Evolutionary conservation across 768 basidiomycete species (phyloP), one percentile per base, ranked within the genome.

Genomic region (Leccinum fibrillosum): DNA sequence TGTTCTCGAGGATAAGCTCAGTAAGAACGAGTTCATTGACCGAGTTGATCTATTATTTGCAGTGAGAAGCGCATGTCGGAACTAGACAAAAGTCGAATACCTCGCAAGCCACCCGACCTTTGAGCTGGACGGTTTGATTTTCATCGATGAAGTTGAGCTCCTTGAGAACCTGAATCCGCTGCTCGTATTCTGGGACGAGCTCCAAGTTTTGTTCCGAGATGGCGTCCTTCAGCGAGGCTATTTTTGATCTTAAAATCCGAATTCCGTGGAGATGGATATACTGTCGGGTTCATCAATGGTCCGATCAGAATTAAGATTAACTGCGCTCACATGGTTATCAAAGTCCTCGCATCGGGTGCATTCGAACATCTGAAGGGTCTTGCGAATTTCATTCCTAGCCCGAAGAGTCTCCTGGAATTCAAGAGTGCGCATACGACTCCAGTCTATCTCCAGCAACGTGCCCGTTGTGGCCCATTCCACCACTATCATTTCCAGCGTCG

Each of bases 41-140:
- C 7, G 96, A 98, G 71, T 99, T 99, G 70, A 99, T 98, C 95
- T 98, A 66, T 56, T 11, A 47, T 62, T 39, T 45, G 56, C 5
- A 4, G 35, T 63, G 35, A 57, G 32, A 37, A 26, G 19, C 26
- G 28, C 23, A 42, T 25, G 21, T 35, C 49, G 50, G 9, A 15
- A 13, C 11, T 1, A 54, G 54, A 48, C 28, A 49, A 25, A 25
- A 10, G 4, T 21, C 34, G 25, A 75, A 53, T 58, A 94, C 95
- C 80, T 99, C 97, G 77, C 97, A 99, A 32, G 97, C 97, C 15
- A 99, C 97, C 51, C 97, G 85, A 17, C 97, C 97, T 71, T 99
- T 99, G 52, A 99, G 80, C 30, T 92, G 81, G 3, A 99, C 94
- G 0, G 96, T 99, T 32, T 92, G 90, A 65, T 98, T 94, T 58